Conservation (phyloP, 73 alveolate species). For the Paramecium bursaria region DNA sequence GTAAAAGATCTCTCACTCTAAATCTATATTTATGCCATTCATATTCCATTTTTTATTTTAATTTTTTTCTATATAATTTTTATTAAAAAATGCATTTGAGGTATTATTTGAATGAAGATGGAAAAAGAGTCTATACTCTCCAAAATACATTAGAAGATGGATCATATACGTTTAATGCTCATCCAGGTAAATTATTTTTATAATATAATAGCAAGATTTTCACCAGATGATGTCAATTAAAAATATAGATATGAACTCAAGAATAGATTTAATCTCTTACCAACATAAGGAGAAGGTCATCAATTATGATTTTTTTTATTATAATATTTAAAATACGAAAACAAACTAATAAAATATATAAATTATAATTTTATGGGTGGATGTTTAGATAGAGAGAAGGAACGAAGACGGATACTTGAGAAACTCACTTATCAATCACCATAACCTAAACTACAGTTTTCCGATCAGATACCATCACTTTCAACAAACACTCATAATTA, state of each 20-base stretch:
- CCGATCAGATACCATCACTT: no score
- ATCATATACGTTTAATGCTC: conserved; percentile 51
- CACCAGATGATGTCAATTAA: background rate
- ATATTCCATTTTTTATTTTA: no score
- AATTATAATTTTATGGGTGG: background rate
- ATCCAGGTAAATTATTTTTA: conserved; percentile 10
- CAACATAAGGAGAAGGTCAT: background rate
- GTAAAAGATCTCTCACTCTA: no score
- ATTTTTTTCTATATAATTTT: no score
- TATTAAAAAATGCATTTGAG: background rate
- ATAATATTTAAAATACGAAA: no score
- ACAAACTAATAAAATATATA: no score
- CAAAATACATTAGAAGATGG: conserved; percentile 50
- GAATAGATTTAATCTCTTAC: background rate
- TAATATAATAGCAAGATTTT: background rate
- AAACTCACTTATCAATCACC: background rate
- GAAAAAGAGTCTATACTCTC: conserved; percentile 53
- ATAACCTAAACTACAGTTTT: no score
- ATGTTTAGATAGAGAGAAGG: background rate
- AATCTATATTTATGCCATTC: no score
- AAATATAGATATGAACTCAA: background rate
- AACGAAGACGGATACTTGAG: background rate
- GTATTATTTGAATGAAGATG: conserved; percentile 30
- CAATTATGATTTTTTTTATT: background rate
- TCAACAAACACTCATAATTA: no score